phyloP scores from a whole-genome alignment of 768 basidiomycete species.

The Boletellus ananiceps region DNA sequence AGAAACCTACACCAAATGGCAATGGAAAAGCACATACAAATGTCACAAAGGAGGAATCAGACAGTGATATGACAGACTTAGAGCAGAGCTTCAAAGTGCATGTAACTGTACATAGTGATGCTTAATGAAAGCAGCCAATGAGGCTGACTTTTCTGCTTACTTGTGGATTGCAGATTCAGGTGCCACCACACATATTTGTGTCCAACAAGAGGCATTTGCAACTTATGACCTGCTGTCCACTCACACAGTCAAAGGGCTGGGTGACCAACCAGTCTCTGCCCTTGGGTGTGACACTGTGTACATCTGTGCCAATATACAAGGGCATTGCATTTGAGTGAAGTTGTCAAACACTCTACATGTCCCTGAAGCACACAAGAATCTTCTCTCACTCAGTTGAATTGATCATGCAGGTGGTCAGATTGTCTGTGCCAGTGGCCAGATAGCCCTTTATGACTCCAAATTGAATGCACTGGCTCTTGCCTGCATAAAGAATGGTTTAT shows the following conservation, averaged over 20 bases:
- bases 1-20: neutral
- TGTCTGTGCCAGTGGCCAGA: neutral
- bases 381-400: neutral
- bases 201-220: neutral
- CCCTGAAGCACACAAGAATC: neutral
- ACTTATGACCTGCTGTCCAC: neutral
- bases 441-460: neutral
- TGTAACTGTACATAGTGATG: neutral
- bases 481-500: neutral
- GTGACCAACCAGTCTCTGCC: too few relatives aligned
- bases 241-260: too few relatives aligned
- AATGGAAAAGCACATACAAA: too few relatives aligned
- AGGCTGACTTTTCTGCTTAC: slow-evolving; percentile 1
- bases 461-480: neutral
- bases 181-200: slow-evolving; percentile 5
- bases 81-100: neutral
- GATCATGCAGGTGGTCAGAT: neutral
- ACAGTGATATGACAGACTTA: too few relatives aligned
- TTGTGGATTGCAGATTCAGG: slow-evolving; percentile 6
- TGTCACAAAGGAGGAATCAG: too few relatives aligned
- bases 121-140: neutral
- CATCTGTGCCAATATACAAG: too few relatives aligned
- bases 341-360: too few relatives aligned
- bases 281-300: too few relatives aligned
- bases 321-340: too few relatives aligned